Evolutionary conservation across 179 eudicot genomes (phyloP), one percentile per base, ranked within the genome.

Genomic region (Drosera spatulata): DNA sequence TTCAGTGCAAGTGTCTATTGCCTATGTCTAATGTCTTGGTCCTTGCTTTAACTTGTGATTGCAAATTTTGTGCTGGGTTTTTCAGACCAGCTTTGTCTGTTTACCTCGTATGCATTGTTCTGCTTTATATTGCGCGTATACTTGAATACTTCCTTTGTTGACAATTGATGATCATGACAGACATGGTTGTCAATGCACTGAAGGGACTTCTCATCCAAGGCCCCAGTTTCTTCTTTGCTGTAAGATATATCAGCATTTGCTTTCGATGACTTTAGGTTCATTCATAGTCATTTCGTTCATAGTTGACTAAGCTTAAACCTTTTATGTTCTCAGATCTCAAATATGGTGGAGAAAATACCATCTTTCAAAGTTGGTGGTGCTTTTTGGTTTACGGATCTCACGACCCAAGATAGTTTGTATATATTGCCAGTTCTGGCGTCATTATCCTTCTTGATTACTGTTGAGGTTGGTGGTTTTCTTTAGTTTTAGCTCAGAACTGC

Each of bases 321-420:
- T 53, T 7, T 0, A 9, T 53, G 39, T 15, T 47, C 53, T 39
- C 74, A 90, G 97, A 80, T 90, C 59, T 43, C 65, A 38, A 87
- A 87, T 77, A 85, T 90, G 97, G 93, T 77, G 45, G 93, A 85
- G 53, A 87, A 87, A 62, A 95, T 87, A 40, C 94, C 95, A 50
- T 90, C 97, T 39, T 77, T 87, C 47, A 81, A 81, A 75, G 63
- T 66, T 37, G 97, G 33, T 22, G 33, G 33, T 22, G 33, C 33
- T 22, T 22, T 22, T 22, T 22, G 33, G 33, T 22, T 22, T 67
- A 80, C 81, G 4, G 95, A 90, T 78, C 77, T 90, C 71, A 87
- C 97, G 8, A 78, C 87, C 75, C 93, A 93, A 13, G 97, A 90
- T 81, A 66, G 66, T 62, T 54, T 81, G 64, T 82, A 71, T 53